phyloP scores from a whole-genome alignment of 192 early-diverging fungal species.

The Phycomyces nitens region DNA sequence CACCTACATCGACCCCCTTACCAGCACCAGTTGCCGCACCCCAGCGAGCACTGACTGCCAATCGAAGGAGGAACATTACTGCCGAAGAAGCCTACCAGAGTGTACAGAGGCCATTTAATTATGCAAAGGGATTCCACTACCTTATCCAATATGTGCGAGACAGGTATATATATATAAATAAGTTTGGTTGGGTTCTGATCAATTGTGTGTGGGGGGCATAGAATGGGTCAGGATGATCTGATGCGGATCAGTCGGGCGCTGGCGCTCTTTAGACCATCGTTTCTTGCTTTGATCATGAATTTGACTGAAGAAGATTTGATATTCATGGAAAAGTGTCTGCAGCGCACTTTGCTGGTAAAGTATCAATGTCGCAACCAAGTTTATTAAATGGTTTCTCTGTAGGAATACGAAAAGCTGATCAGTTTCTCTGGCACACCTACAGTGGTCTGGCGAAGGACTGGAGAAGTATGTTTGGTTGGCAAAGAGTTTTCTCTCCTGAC shows the following conservation, averaged over 20 bases:
- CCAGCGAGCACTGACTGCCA: not conserved
- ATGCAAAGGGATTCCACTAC: conserved; percentile 92
- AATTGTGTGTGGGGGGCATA: no score
- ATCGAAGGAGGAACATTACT: conserved; percentile 22
- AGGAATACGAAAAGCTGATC: conserved; percentile 95
- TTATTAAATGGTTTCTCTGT: no score
- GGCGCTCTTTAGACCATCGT: conserved; percentile 87
- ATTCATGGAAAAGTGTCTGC: conserved; percentile 96
- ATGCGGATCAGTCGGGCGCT: conserved; percentile 89
- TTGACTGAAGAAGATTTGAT: conserved; percentile 90
- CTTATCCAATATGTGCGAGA: conserved; percentile 78
- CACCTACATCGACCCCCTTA: not conserved
- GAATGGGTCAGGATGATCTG: conserved; percentile 85
- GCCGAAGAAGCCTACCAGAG: conserved; percentile 73
- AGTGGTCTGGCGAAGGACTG: conserved; percentile 95
- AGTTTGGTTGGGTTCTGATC: no score
- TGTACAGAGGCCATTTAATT: conserved; percentile 82
- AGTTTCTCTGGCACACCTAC: conserved; percentile 95
- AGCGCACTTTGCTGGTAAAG: conserved; percentile 78
- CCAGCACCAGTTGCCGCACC: not conserved
- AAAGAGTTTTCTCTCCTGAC: conserved; percentile 97
- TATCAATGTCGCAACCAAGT: no score
- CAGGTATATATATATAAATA: conserved; percentile 31
- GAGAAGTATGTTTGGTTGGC: conserved; percentile 92
- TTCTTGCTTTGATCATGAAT: conserved; percentile 92